Evolutionary conservation across 805 yeast genomes (phyloP), one percentile per base, ranked within the genome.

Genomic region (Candida chilensis): DNA sequence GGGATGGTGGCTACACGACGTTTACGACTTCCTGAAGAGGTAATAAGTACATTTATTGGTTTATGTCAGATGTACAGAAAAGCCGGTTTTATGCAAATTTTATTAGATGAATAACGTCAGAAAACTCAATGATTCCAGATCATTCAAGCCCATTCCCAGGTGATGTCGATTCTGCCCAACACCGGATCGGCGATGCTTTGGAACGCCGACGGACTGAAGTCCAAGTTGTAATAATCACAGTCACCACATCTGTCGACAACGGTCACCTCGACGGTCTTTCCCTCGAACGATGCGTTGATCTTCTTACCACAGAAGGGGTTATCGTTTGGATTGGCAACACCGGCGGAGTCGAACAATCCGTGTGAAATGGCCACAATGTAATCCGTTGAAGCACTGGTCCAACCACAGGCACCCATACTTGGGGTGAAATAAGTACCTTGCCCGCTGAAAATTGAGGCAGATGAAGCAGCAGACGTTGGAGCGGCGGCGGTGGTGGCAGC

Each of bases 401-500:
- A 27, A 21, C 68, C 68, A 47, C 68, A 62, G 10, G 67, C 60
- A 30, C 67, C 68, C 33, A 60, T 31, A 3, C 52, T 61, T 9
- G 61, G 41, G 21, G 38, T 38, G 42, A 53, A 60, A 48, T 47
- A 61, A 26, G 67, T 62, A 37, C 67, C 67, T 29, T 59, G 47
- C 26, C 65, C 65, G 3, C 39, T 21, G 34, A 32, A 44, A 8
- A 30, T 28, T n/a, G 42, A 21, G n/a, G 42, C 22, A 16, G 45
- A 12, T n/a, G 39, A 22, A 8, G 42, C 28, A 12, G 34, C 25
- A 11, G 34, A 29, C 5, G 39, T 15, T 11, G 27, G 20, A 10
- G 21, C 24, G 17, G 26, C 10, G 10, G 27, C 27, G 4, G 27
- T 17, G 10, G 24, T n/a, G 3, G 35, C 16, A n/a, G 36, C 6